Evolutionary conservation across 2,329 filamentous ascomycete species (phyloP).

Genomic region (Ophiobolus disseminans): DNA sequence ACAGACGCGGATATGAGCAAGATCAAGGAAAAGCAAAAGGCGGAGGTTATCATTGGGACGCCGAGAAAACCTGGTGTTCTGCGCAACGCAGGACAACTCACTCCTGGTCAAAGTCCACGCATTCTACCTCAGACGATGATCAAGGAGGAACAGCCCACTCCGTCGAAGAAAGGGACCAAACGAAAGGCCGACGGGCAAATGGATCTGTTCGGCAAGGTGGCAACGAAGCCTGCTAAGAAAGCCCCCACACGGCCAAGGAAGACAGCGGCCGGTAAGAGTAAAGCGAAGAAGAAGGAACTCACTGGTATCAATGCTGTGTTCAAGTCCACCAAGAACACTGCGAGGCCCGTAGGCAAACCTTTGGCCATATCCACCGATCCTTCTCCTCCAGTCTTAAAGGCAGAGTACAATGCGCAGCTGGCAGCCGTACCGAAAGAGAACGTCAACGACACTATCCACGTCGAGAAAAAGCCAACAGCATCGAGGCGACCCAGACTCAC

Average conservation of each 20-base stretch:
- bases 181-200: constrained; percentile 36
- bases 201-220: constrained; percentile 28
- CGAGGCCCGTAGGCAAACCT: constrained; percentile 20
- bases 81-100: constrained; percentile 42
- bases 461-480: constrained; percentile 25
- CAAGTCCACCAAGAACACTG: constrained; percentile 36
- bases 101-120: constrained; percentile 46
- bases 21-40: constrained; percentile 39
- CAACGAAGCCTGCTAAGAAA: constrained; percentile 34
- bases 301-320: constrained; percentile 37
- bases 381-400: constrained; percentile 9
- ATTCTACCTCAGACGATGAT: constrained; percentile 31
- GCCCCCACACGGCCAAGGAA: constrained; percentile 40
- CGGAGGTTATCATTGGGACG: constrained; percentile 43
- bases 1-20: constrained; percentile 44
- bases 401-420: constrained; percentile 12
- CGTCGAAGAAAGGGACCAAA: constrained; percentile 43
- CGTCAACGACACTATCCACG: constrained; percentile 15
- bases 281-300: constrained; percentile 35
- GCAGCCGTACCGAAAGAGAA: constrained; percentile 22
- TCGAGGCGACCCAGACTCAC: constrained; percentile 27
- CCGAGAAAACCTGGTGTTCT: constrained; percentile 39
- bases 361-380: constrained; percentile 12
- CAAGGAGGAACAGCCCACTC: constrained; percentile 37
- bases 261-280: constrained; percentile 29